Percentiles rank a stretch among this genome's conserved stretches.
phyloP scores from a whole-genome alignment of 139 green algal species.

The Chlamydomonas sphaeroides region DNA sequence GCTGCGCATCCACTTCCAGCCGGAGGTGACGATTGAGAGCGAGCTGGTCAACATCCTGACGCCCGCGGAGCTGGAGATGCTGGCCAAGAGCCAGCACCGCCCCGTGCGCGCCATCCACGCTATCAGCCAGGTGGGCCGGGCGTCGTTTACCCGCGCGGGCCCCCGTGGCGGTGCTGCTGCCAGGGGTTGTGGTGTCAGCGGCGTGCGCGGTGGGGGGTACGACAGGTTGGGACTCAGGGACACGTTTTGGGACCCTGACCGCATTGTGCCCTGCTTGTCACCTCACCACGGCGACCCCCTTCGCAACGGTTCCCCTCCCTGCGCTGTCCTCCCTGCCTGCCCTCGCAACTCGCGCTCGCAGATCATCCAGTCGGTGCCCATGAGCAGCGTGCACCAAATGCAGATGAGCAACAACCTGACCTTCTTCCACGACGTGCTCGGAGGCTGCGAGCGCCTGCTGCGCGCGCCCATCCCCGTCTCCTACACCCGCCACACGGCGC shows the following conservation, averaged over 20 bases:
- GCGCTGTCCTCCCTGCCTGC: too few relatives aligned
- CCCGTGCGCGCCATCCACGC: conserved; percentile 50
- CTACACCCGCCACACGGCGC: conserved; percentile 66
- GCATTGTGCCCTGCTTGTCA: not conserved
- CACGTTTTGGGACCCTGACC: not conserved
- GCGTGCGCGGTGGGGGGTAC: not conserved
- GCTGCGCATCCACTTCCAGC: conserved; percentile 58
- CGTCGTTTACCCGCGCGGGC: too few relatives aligned
- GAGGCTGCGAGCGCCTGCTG: conserved; percentile 75
- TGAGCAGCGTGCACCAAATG: conserved; percentile 44
- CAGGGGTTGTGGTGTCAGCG: not conserved
- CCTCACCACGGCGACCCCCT: too few relatives aligned
- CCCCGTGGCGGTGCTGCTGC: too few relatives aligned
- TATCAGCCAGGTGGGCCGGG: conserved; percentile 43
- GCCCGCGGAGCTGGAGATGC: conserved; percentile 46
- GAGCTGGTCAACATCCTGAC: conserved; percentile 48
- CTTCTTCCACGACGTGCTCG: conserved; percentile 74
- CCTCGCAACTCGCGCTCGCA: not conserved
- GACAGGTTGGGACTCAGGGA: not conserved
- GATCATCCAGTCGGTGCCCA: conserved; percentile 50
- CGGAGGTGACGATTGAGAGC: conserved; percentile 40
- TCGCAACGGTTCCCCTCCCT: too few relatives aligned
- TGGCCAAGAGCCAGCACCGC: conserved; percentile 39
- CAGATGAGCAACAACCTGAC: conserved; percentile 72
- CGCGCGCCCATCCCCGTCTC: conserved; percentile 82